Percentiles rank a stretch among this genome's conserved stretches.
Evolutionary conservation across 75 land plant species (phyloP).

Genomic region (Pinus tabuliformis): DNA sequence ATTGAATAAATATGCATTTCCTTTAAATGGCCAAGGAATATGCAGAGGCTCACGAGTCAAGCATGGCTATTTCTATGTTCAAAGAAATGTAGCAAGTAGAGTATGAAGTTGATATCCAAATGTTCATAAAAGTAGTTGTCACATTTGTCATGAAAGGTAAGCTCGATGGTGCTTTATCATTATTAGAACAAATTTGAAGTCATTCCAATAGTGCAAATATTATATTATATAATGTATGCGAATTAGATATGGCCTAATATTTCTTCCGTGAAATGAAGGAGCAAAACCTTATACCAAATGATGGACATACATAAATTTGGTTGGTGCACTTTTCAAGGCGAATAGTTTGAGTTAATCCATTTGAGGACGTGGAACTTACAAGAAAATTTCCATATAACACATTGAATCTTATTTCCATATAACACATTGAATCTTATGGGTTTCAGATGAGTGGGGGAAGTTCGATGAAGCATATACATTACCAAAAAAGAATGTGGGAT

Average conservation of each 20-base stretch:
- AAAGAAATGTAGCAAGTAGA: not conserved
- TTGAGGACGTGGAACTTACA: conserved; percentile 64
- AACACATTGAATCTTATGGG: conserved; percentile 80
- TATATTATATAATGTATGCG: conserved; percentile 75
- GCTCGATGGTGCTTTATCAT: conserved; percentile 57
- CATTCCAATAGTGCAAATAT: conserved; percentile 51
- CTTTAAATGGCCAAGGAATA: too few relatives aligned
- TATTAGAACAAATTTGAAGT: conserved; percentile 67
- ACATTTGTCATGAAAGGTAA: conserved; percentile 5
- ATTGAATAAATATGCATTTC: too few relatives aligned
- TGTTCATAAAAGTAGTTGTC: conserved; percentile 6
- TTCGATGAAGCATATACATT: conserved; percentile 65
- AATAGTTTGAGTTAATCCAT: conserved; percentile 50
- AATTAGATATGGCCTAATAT: conserved; percentile 14
- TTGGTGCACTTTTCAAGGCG: conserved; percentile 65
- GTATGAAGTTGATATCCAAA: conserved; percentile 14
- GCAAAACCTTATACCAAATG: conserved; percentile 66
- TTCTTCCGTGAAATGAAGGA: conserved; percentile 63
- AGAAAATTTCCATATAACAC: conserved; percentile 75
- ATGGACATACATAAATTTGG: conserved; percentile 70
- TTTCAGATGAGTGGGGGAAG: conserved; percentile 69
- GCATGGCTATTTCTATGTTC: too few relatives aligned
- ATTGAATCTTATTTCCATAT: conserved; percentile 72
- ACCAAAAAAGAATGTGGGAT: conserved; percentile 56
- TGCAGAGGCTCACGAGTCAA: conserved; percentile 6